Conservation (phyloP, 176 grass and related monocot genomes). For the Raddia distichophylla region DNA sequence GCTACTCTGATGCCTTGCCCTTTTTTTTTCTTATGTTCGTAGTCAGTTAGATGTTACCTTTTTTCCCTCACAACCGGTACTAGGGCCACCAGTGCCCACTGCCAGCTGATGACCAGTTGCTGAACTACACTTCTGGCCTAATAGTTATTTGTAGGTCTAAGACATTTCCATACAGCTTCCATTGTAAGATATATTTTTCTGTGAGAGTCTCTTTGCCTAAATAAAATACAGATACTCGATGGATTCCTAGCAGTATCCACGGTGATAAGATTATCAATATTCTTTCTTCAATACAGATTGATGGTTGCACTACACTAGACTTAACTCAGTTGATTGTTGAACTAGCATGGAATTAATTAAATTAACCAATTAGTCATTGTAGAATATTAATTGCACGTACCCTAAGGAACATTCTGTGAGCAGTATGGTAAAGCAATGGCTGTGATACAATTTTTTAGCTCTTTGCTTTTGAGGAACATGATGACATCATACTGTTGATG, state of each 20-base stretch:
- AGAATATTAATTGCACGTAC: not conserved
- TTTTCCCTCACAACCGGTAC: not conserved
- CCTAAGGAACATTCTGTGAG: not conserved
- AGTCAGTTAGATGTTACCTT: not conserved
- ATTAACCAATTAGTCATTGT: not conserved
- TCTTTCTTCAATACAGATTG: not conserved
- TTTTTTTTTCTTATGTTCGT: conserved; percentile 7
- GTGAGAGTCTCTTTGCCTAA: not conserved
- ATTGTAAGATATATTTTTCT: not conserved
- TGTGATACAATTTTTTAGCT: not conserved
- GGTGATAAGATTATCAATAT: not conserved
- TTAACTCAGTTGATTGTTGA: not conserved
- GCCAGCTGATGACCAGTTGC: conserved; percentile 16
- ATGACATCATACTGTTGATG: not conserved
- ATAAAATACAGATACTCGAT: conserved; percentile 10
- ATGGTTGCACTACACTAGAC: not conserved
- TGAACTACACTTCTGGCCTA: not conserved
- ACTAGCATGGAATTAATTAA: not conserved
- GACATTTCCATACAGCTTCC: not conserved
- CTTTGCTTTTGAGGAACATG: conserved; percentile 1
- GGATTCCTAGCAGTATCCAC: not conserved
- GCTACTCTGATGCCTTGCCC: not conserved
- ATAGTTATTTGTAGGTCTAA: not conserved
- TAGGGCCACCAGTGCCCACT: not conserved
- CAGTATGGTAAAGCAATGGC: not conserved